phyloP scores from a whole-genome alignment of 306 rosid species.

The Fagus sylvatica region DNA sequence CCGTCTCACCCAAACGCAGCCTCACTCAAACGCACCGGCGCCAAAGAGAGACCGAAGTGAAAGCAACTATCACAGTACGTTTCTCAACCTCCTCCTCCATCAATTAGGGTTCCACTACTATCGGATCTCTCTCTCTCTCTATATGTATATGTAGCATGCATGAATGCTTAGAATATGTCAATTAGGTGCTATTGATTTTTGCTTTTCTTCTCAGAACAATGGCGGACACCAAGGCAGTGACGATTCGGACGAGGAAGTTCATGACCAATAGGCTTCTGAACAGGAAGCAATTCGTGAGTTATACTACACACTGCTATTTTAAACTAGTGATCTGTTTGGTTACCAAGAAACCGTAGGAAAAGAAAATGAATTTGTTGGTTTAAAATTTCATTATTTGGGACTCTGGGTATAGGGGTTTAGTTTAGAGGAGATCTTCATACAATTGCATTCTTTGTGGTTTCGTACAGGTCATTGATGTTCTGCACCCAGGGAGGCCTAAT shows the following conservation, averaged over 20 bases:
- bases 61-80: neutral
- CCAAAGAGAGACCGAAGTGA: neutral
- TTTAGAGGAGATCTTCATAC: neutral
- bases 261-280: slow-evolving; percentile 21
- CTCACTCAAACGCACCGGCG: neutral
- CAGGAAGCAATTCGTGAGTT: slow-evolving; percentile 21
- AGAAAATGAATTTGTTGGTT: neutral
- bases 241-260: slow-evolving; percentile 19
- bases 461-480: slow-evolving; percentile 34
- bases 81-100: neutral
- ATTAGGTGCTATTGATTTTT: neutral
- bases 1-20: neutral
- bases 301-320: neutral
- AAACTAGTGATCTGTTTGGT: neutral
- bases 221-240: slow-evolving; percentile 18
- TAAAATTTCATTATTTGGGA: neutral
- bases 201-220: neutral
- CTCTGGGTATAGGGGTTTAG: neutral
- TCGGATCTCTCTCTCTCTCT: too few relatives aligned
- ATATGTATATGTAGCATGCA: too few relatives aligned
- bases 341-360: neutral
- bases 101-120: neutral
- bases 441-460: neutral
- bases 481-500: slow-evolving; percentile 37
- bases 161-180: too few relatives aligned